Percentiles rank a stretch among this genome's conserved stretches.
These are phyloP conservation scores for Cantharellus anzutake DNA, from an alignment of 768 basidiomycete genomes.

Conservation along the genomic window DNA sequence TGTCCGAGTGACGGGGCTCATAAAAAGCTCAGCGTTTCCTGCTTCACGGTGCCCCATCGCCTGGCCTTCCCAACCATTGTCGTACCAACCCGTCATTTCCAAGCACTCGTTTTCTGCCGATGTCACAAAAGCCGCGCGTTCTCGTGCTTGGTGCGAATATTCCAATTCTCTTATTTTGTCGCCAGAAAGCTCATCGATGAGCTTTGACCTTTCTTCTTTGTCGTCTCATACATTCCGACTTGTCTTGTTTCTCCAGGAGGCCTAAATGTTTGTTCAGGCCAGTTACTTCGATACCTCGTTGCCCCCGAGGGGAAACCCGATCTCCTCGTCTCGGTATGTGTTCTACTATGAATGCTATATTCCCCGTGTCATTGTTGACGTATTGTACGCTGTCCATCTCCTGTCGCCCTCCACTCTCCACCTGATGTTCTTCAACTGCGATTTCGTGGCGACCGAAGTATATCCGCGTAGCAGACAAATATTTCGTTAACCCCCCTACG, in stretches of 20 bases:
- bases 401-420: neutral
- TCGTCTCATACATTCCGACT: slow-evolving; percentile 1
- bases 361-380: too few species aligned
- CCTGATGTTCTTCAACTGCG: slow-evolving; percentile 4
- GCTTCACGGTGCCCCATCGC: too few species aligned
- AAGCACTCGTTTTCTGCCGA: slow-evolving; percentile 7
- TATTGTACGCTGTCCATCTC: neutral
- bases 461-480: slow-evolving; percentile 56
- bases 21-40: too few species aligned
- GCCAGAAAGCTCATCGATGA: too few species aligned
- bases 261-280: slow-evolving; percentile 58
- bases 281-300: slow-evolving; percentile 47
- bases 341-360: neutral
- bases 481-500: slow-evolving; percentile 51
- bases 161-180: too few species aligned
- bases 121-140: slow-evolving; percentile 39
- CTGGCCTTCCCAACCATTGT: too few species aligned
- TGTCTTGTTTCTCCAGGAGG: slow-evolving; percentile 33
- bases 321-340: neutral
- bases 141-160: slow-evolving; percentile 50
- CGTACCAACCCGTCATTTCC: neutral
- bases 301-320: slow-evolving; percentile 17
- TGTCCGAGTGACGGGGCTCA: too few species aligned
- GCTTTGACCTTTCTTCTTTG: neutral
- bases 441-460: slow-evolving; percentile 23